A percentile compares a stretch with the other conserved stretches of the same genome.
phyloP scores from a whole-genome alignment of 768 basidiomycete species.

The Xerocomus potaroensis region DNA sequence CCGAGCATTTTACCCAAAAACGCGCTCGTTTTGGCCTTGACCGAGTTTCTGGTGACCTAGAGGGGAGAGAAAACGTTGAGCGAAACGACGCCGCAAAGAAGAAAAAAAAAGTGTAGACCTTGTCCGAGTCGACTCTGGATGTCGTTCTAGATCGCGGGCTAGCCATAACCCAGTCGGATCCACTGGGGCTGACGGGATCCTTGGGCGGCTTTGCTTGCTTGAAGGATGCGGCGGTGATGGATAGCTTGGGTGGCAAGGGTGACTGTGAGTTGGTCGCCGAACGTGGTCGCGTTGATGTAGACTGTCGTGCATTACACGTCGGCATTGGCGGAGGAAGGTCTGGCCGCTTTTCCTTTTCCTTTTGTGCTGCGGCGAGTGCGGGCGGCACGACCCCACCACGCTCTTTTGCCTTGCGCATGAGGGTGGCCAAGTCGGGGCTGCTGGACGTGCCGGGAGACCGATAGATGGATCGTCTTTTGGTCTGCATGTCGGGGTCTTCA shows the following conservation, averaged over 20 bases:
- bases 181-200: constrained; percentile 31
- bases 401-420: constrained; percentile 80
- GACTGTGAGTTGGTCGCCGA: constrained; percentile 40
- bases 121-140: constrained; percentile 41
- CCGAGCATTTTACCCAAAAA: constrained; percentile 79
- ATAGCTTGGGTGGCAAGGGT: constrained; percentile 31
- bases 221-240: constrained; percentile 30
- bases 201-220: constrained; percentile 23
- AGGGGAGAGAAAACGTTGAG: neutral
- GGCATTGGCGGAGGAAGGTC: constrained; percentile 41
- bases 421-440: constrained; percentile 86
- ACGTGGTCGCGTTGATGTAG: constrained; percentile 32
- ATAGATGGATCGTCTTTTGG: constrained; percentile 81
- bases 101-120: constrained; percentile 43
- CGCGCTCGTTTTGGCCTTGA: constrained; percentile 75
- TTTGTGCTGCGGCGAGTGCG: constrained; percentile 26
- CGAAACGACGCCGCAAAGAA: neutral
- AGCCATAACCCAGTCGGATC: constrained; percentile 46
- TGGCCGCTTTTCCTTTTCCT: constrained; percentile 32
- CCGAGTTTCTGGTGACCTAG: constrained; percentile 53
- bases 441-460: constrained; percentile 85
- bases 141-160: constrained; percentile 42
- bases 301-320: constrained; percentile 25
- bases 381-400: constrained; percentile 43
- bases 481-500: constrained; percentile 63